phyloP scores from a whole-genome alignment of 495 filamentous ascomycete species.

The Entonaema liquescens region DNA sequence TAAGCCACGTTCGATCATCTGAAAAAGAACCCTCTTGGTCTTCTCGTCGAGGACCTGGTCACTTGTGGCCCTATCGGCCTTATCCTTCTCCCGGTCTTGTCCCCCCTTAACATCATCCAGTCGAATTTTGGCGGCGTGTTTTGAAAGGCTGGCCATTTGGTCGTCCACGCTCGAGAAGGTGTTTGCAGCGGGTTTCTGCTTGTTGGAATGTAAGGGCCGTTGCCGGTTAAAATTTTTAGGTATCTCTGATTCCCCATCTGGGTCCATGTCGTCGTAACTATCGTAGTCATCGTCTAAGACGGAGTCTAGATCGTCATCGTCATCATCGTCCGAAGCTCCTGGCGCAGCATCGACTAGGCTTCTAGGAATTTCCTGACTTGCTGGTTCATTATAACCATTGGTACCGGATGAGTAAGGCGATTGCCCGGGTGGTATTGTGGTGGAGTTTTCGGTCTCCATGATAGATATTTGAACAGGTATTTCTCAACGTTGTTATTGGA shows the following conservation, averaged over 20 bases:
- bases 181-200: conserved; percentile 85
- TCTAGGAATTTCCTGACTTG: conserved; percentile 33
- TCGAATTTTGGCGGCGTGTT: conserved; percentile 88
- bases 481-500: not conserved
- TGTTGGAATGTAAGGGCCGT: conserved; percentile 74
- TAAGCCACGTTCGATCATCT: conserved; percentile 91
- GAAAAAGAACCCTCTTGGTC: conserved; percentile 92
- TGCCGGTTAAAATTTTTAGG: conserved; percentile 94
- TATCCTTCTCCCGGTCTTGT: conserved; percentile 70
- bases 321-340: conserved; percentile 33
- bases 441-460: conserved; percentile 48
- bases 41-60: conserved; percentile 94
- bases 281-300: conserved; percentile 68
- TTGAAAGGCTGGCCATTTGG: conserved; percentile 81
- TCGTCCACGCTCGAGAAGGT: conserved; percentile 82
- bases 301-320: conserved; percentile 57
- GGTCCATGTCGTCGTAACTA: conserved; percentile 66
- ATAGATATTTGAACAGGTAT: not conserved
- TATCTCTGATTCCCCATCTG: conserved; percentile 71
- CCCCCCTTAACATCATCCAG: conserved; percentile 72
- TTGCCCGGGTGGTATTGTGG: conserved; percentile 51
- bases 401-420: conserved; percentile 42
- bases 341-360: conserved; percentile 24
- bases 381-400: conserved; percentile 41
- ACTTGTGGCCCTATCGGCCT: conserved; percentile 88